phyloP scores from a whole-genome alignment of 768 basidiomycete genomes.

The Epithele typhae region DNA sequence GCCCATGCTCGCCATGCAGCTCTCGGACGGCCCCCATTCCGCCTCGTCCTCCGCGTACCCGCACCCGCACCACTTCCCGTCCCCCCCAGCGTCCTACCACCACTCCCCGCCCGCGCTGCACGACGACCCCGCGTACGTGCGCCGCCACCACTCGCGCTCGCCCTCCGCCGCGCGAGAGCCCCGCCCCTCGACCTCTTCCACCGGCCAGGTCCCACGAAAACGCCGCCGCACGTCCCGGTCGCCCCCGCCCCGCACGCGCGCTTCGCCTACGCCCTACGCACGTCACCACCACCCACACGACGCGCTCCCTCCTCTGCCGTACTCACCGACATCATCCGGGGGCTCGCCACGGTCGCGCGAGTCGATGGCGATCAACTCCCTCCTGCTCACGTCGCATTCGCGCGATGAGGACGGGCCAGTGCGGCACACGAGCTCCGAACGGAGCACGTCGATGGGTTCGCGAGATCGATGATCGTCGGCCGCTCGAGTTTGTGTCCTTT shows the following conservation, averaged over 20 bases:
- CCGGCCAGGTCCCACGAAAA: slow-evolving; percentile 34
- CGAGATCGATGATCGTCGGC: slow-evolving; percentile 7
- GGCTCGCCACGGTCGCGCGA: slow-evolving; percentile 68
- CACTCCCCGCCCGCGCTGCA: slow-evolving; percentile 27
- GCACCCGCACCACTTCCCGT: slow-evolving; percentile 19
- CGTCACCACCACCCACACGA: slow-evolving; percentile 35
- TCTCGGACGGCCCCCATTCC: slow-evolving; percentile 9
- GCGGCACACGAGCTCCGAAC: slow-evolving; percentile 16
- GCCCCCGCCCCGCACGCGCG: slow-evolving; percentile 32
- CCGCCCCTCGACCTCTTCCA: slow-evolving; percentile 11
- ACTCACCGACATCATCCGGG: slow-evolving; percentile 66
- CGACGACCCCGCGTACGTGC: neutral
- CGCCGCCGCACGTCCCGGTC: slow-evolving; percentile 61
- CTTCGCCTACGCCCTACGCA: slow-evolving; percentile 23
- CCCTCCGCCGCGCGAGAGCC: slow-evolving; percentile 19
- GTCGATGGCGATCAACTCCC: slow-evolving; percentile 77
- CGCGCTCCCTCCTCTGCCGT: slow-evolving; percentile 70
- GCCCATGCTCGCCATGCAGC: slow-evolving; percentile 12
- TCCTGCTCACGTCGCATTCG: slow-evolving; percentile 45
- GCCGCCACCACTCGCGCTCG: slow-evolving; percentile 26
- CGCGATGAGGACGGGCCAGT: slow-evolving; percentile 12
- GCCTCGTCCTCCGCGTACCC: slow-evolving; percentile 14
- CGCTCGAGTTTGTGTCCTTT: neutral
- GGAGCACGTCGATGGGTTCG: slow-evolving; percentile 12
- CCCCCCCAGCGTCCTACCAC: slow-evolving; percentile 23